Conservation (phyloP, 1,284 basidiomycete species). For the Taiwanofungus camphoratus region DNA sequence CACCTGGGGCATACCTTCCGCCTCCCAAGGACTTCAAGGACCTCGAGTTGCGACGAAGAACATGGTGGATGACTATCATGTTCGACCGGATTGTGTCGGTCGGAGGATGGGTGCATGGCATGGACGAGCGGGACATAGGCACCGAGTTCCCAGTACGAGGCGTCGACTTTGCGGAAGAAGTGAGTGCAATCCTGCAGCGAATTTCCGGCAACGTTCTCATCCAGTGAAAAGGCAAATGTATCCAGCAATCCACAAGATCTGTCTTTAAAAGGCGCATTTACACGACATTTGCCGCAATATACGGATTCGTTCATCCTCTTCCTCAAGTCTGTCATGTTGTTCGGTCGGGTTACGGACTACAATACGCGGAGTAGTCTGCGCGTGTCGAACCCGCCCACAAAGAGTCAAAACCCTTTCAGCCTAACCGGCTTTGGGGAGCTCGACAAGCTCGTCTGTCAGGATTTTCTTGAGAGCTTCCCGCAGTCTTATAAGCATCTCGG, state of each 20-base stretch:
- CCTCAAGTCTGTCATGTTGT: conserved; percentile 76
- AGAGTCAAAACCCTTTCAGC: conserved; percentile 62
- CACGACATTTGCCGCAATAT: conserved; percentile 62
- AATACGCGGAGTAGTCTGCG: conserved; percentile 69
- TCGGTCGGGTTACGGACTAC: conserved; percentile 77
- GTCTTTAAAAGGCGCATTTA: conserved; percentile 55
- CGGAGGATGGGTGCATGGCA: conserved; percentile 82
- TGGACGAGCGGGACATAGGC: conserved; percentile 75
- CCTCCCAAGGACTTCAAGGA: conserved; percentile 70
- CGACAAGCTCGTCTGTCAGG: conserved; percentile 57
- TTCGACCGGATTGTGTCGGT: conserved; percentile 81
- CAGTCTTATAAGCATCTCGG: conserved; percentile 58
- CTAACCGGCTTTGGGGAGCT: conserved; percentile 60
- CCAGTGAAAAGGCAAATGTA: conserved; percentile 27
- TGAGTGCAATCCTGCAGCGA: conserved; percentile 26
- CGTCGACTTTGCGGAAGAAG: conserved; percentile 69
- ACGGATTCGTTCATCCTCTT: conserved; percentile 75
- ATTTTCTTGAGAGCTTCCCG: conserved; percentile 67
- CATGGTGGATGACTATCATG: conserved; percentile 84
- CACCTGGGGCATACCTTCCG: conserved; percentile 71
- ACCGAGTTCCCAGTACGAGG: conserved; percentile 72
- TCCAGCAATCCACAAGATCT: conserved; percentile 71
- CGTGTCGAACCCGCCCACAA: conserved; percentile 50
- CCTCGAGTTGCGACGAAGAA: conserved; percentile 67
- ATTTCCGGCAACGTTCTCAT: no score